phyloP scores from a whole-genome alignment of 1,139 yeast genomes.

The Yamadazyma diospyri region DNA sequence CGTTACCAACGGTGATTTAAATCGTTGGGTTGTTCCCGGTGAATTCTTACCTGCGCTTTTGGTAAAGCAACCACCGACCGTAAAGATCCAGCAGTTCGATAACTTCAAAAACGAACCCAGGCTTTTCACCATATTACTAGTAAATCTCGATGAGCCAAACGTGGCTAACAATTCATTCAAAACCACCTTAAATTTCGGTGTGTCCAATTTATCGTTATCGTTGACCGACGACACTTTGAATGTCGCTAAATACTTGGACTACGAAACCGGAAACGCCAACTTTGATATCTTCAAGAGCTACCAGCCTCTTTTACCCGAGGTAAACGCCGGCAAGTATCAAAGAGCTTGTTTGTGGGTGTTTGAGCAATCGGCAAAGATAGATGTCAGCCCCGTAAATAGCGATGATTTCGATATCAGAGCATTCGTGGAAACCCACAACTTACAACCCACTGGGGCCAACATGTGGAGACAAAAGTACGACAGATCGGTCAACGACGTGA shows the following conservation, averaged over 20 bases:
- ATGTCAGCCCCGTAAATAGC: slow-evolving; percentile 7
- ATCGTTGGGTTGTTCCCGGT: slow-evolving; percentile 78
- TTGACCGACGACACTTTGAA: slow-evolving; percentile 60
- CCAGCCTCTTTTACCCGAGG: slow-evolving; percentile 85
- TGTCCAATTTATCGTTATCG: slow-evolving; percentile 62
- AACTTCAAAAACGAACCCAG: slow-evolving; percentile 26
- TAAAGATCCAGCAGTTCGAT: slow-evolving; percentile 74
- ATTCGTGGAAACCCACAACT: slow-evolving; percentile 52
- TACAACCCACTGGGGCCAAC: slow-evolving; percentile 85
- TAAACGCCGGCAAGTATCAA: slow-evolving; percentile 70
- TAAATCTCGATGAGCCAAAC: slow-evolving; percentile 93
- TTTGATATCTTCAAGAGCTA: slow-evolving; percentile 55
- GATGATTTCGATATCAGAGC: slow-evolving; percentile 64
- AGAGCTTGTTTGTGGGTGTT: slow-evolving; percentile 90
- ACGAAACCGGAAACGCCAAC: slow-evolving; percentile 23
- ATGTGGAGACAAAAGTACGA: slow-evolving; percentile 89
- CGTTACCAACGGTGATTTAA: slow-evolving; percentile 47
- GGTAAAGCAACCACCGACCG: slow-evolving; percentile 69
- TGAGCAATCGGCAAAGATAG: slow-evolving; percentile 49
- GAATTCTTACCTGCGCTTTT: slow-evolving; percentile 66
- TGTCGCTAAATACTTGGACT: slow-evolving; percentile 33
- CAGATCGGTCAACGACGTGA: slow-evolving; percentile 62
- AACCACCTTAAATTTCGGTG: slow-evolving; percentile 77
- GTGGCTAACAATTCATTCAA: slow-evolving; percentile 61
- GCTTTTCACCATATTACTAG: slow-evolving; percentile 71